These are phyloP conservation scores for Aspergillus arachidicola DNA, from an alignment of 2,329 filamentous ascomycete genomes.

Conservation along the genomic window DNA sequence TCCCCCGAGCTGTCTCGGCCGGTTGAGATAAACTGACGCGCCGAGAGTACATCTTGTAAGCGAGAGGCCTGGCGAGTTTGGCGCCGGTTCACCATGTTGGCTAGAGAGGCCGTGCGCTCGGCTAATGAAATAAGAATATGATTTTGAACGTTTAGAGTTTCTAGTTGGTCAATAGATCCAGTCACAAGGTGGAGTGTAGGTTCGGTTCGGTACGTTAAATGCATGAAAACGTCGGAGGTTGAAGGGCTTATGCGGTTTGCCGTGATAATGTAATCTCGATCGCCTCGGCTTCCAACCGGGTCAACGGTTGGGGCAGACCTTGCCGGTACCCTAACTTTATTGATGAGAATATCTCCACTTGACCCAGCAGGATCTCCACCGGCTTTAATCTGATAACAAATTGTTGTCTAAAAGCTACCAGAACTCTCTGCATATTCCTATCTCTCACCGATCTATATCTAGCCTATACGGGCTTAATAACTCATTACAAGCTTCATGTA, in stretches of 20 bases:
- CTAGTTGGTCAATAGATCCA: not conserved
- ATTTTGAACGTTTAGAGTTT: not conserved
- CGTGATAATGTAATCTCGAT: slow-evolving; percentile 1
- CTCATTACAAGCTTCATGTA: not conserved
- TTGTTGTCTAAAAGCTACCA: not conserved
- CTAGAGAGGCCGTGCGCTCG: not conserved
- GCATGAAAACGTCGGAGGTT: not conserved
- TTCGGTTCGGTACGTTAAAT: not conserved
- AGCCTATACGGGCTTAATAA: not conserved
- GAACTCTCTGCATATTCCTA: not conserved
- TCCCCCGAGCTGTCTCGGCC: not conserved
- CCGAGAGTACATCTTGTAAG: not conserved
- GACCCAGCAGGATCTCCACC: not conserved
- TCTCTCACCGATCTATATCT: not conserved
- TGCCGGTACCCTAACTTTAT: not conserved
- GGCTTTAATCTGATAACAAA: not conserved
- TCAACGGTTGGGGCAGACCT: not conserved
- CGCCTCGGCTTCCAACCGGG: not conserved
- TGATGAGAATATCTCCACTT: not conserved
- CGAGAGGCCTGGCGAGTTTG: not conserved
- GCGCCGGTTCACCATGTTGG: not conserved
- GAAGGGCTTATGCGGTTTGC: not conserved
- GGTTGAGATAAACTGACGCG: not conserved
- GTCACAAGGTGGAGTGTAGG: not conserved
- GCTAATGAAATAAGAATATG: not conserved